Evolutionary conservation across 495 filamentous ascomycete species (phyloP).

Genomic region (Chaetomium cochliodes): DNA sequence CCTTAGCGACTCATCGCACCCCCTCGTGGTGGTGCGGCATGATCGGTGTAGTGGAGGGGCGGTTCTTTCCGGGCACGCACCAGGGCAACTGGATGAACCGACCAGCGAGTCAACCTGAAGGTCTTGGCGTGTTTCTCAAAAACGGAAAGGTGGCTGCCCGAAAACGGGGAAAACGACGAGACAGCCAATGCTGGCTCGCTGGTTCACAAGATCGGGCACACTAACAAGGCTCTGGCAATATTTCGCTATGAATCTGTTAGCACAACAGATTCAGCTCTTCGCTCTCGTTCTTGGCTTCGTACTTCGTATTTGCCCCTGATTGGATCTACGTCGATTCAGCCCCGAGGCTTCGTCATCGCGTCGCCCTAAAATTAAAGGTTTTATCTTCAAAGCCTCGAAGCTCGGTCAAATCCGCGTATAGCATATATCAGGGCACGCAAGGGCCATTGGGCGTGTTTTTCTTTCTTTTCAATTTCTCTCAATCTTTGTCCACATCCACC

Average conservation of each 20-base stretch:
- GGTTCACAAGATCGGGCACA: not conserved
- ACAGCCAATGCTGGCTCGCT: not conserved
- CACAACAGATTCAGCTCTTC: not conserved
- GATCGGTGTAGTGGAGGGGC: slow-evolving; percentile 13
- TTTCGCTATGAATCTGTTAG: not conserved
- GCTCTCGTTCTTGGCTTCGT: slow-evolving; percentile 17
- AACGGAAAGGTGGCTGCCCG: not conserved
- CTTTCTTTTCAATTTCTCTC: not conserved
- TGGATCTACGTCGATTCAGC: not conserved
- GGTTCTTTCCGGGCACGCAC: slow-evolving; percentile 9
- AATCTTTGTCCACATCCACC: not conserved
- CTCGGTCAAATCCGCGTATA: no score
- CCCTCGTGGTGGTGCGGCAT: slow-evolving; percentile 2
- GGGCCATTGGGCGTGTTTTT: not conserved
- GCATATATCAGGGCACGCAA: no score
- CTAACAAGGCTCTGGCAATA: not conserved
- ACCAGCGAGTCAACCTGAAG: not conserved
- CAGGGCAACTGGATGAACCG: no score
- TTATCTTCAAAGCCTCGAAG: no score
- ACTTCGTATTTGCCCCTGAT: slow-evolving; percentile 9
- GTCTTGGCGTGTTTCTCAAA: not conserved
- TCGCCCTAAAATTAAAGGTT: no score
- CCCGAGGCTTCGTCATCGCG: not conserved
- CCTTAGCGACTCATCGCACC: not conserved
- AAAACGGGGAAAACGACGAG: not conserved